These are phyloP conservation scores for Xylariales sp. DNA, from an alignment of 2,329 filamentous ascomycete genomes.

Conservation along the genomic window DNA sequence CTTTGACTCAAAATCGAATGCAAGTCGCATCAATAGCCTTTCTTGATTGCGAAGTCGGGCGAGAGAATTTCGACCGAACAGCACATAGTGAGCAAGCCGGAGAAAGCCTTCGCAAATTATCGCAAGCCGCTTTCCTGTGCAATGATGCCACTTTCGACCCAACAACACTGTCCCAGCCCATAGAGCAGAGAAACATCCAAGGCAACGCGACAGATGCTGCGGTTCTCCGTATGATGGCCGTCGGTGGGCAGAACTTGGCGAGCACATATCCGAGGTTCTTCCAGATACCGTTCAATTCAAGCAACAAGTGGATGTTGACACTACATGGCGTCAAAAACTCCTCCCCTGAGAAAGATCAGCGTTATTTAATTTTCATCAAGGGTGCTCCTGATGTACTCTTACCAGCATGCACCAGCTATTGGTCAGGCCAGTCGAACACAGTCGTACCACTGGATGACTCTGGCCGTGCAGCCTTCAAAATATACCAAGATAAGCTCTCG, in stretches of 20 bases:
- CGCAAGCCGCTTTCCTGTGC: constrained; percentile 27
- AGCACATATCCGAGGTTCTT: constrained; percentile 20
- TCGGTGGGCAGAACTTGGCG: constrained; percentile 11
- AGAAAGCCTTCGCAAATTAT: not conserved
- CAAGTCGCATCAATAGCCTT: constrained; percentile 51
- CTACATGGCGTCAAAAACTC: constrained; percentile 35
- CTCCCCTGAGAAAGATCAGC: constrained; percentile 43
- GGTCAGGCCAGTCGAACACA: constrained; percentile 24
- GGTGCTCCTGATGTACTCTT: constrained; percentile 49
- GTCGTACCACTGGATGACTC: constrained; percentile 29
- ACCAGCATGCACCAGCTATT: constrained; percentile 28
- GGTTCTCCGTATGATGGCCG: constrained; percentile 33
- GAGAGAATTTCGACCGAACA: constrained; percentile 23
- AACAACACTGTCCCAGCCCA: constrained; percentile 26
- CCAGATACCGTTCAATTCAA: constrained; percentile 45
- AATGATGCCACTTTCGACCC: constrained; percentile 40
- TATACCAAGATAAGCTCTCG: constrained; percentile 34
- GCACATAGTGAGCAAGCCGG: not conserved
- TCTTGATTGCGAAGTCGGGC: constrained; percentile 54
- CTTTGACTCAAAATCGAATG: constrained; percentile 61
- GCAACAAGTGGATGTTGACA: constrained; percentile 47
- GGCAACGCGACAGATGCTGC: constrained; percentile 40
- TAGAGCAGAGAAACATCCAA: constrained; percentile 28
- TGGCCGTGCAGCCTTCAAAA: constrained; percentile 26
- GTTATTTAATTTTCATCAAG: constrained; percentile 45